phyloP scores from a whole-genome alignment of 2,329 filamentous ascomycete species.

The Chrysoporthe puriensis region DNA sequence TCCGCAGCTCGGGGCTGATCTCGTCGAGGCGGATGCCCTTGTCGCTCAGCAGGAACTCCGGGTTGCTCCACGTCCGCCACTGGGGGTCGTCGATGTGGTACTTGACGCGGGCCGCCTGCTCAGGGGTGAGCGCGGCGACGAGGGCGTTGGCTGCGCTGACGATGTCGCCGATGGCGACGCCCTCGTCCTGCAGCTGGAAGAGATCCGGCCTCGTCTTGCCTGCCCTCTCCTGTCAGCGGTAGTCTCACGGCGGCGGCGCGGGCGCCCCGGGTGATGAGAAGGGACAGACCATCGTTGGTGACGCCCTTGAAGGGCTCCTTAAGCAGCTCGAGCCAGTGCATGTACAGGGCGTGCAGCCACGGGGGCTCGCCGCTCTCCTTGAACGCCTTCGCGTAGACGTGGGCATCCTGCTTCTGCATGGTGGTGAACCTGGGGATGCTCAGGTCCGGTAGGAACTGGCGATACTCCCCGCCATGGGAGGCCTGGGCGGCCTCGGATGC shows the following conservation, averaged over 20 bases:
- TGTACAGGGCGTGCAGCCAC: constrained; percentile 66
- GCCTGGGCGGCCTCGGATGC: constrained; percentile 13
- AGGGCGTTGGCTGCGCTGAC: constrained; percentile 53
- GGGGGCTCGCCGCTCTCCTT: constrained; percentile 62
- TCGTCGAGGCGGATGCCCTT: constrained; percentile 75
- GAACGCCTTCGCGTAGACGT: constrained; percentile 65
- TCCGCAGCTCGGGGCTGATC: constrained; percentile 44
- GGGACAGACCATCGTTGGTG: constrained; percentile 63
- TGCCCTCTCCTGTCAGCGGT: constrained; percentile 33
- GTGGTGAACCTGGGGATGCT: constrained; percentile 62
- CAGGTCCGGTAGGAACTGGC: constrained; percentile 66
- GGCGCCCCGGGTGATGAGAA: not conserved
- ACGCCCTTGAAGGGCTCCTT: constrained; percentile 73
- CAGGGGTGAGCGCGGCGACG: constrained; percentile 48
- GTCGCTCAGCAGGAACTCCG: constrained; percentile 70
- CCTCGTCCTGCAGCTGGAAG: constrained; percentile 66
- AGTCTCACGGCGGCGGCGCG: too few relatives aligned
- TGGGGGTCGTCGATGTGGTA: constrained; percentile 71
- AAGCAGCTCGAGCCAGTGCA: constrained; percentile 61
- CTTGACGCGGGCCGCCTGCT: constrained; percentile 52
- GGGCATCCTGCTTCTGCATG: constrained; percentile 64
- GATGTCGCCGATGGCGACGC: constrained; percentile 61
- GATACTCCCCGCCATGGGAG: constrained; percentile 46
- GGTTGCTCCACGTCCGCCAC: constrained; percentile 74
- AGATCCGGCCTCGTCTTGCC: constrained; percentile 56